Percentiles rank a stretch among this genome's conserved stretches.
Conservation (phyloP, 208 protist genomes). For the Leptomonas seymouri region DNA sequence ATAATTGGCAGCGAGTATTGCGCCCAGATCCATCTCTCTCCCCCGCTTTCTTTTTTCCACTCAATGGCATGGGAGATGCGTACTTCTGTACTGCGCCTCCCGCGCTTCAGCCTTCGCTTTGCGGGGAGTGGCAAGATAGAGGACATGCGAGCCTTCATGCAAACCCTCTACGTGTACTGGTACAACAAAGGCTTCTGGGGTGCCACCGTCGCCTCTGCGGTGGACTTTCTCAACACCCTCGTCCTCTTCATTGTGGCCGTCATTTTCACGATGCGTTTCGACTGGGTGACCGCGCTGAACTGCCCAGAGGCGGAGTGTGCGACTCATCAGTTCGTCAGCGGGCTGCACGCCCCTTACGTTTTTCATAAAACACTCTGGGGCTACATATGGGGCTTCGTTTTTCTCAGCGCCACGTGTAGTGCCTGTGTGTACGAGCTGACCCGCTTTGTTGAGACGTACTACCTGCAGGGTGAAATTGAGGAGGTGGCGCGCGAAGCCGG, state of each 20-base stretch:
- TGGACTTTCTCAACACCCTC: slow-evolving; percentile 73
- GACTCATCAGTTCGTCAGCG: slow-evolving; percentile 36
- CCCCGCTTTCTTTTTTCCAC: neutral
- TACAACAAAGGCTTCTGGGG: slow-evolving; percentile 78
- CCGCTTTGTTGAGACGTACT: slow-evolving; percentile 50
- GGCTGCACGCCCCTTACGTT: slow-evolving; percentile 49
- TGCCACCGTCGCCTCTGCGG: slow-evolving; percentile 46
- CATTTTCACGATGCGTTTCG: slow-evolving; percentile 65
- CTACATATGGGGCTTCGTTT: slow-evolving; percentile 39
- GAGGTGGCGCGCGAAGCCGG: slow-evolving; percentile 46
- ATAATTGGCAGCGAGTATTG: too few species aligned
- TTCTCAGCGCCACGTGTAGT: slow-evolving; percentile 49
- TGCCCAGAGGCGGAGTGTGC: slow-evolving; percentile 70
- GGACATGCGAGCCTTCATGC: slow-evolving; percentile 74
- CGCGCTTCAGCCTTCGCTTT: slow-evolving; percentile 49
- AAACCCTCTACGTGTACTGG: slow-evolving; percentile 73
- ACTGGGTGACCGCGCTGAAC: slow-evolving; percentile 56
- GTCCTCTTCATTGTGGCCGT: slow-evolving; percentile 52
- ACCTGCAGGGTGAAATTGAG: slow-evolving; percentile 55
- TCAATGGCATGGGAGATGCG: slow-evolving; percentile 28
- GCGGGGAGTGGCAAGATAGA: slow-evolving; percentile 56
- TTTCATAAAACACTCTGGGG: slow-evolving; percentile 26
- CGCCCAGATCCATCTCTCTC: too few species aligned
- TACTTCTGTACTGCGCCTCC: slow-evolving; percentile 21
- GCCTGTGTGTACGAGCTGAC: slow-evolving; percentile 60